phyloP scores from a whole-genome alignment of 331 rosid species.

The Stylosanthes scabra region DNA sequence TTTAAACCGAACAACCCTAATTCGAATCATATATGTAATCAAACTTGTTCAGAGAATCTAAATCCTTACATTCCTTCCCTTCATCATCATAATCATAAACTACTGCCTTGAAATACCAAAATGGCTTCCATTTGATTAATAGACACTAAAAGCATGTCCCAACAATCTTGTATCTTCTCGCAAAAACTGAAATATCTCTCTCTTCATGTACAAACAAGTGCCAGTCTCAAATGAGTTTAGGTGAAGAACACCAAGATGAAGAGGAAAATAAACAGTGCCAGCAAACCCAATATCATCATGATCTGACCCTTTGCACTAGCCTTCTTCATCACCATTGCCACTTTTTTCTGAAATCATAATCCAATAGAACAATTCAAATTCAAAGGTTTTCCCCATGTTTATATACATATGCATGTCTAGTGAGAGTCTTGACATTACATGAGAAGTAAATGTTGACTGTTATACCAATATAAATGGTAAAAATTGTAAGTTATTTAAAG shows the following conservation, averaged over 20 bases:
- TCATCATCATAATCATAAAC: slow-evolving; percentile 36
- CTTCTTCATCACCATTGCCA: slow-evolving; percentile 60
- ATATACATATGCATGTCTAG: background rate
- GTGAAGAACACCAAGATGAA: slow-evolving; percentile 66
- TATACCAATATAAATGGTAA: too few relatives aligned
- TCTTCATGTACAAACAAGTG: slow-evolving; percentile 34
- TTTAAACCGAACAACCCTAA: slow-evolving; percentile 17
- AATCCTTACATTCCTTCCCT: slow-evolving; percentile 30
- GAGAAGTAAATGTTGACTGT: too few relatives aligned
- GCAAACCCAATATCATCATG: slow-evolving; percentile 55
- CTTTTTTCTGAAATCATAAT: slow-evolving; percentile 51
- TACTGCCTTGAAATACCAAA: slow-evolving; percentile 36
- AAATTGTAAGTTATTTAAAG: too few relatives aligned
- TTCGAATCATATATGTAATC: slow-evolving; percentile 31
- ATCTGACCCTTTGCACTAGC: slow-evolving; percentile 57
- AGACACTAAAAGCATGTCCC: slow-evolving; percentile 15
- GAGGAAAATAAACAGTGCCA: slow-evolving; percentile 53
- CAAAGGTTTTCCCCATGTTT: background rate
- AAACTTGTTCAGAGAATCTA: slow-evolving; percentile 33
- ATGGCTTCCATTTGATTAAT: slow-evolving; percentile 17
- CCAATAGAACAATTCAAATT: slow-evolving; percentile 28
- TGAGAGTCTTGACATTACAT: background rate
- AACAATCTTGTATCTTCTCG: slow-evolving; percentile 34
- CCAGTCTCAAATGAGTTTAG: slow-evolving; percentile 34
- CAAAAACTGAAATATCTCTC: slow-evolving; percentile 27